Percentiles rank a stretch among this genome's conserved stretches.
Conservation (phyloP, 2,329 filamentous ascomycete genomes). For the Fusarium dimerum region DNA sequence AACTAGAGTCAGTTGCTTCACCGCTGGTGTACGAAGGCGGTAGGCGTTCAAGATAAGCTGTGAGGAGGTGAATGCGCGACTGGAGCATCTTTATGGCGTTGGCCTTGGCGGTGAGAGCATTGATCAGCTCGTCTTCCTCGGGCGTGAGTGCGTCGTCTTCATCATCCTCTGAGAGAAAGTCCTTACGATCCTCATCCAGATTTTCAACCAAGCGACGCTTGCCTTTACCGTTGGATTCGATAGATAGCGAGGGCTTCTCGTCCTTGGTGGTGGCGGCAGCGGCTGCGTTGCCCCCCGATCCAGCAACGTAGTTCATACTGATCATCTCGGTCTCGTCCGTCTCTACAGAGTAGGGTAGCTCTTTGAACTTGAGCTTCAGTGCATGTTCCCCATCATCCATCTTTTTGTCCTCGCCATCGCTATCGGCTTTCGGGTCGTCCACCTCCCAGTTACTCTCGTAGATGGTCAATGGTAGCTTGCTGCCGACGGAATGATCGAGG, state of each 20-base stretch:
- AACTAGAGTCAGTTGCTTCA: conserved; percentile 40
- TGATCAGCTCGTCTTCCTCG: conserved; percentile 63
- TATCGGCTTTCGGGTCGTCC: conserved; percentile 53
- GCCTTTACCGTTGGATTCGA: conserved; percentile 54
- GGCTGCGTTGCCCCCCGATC: conserved; percentile 74
- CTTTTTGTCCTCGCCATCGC: conserved; percentile 65
- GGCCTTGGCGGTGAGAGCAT: conserved; percentile 76
- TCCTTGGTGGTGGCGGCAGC: conserved; percentile 60
- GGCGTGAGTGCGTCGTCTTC: conserved; percentile 49
- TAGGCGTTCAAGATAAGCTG: conserved; percentile 74
- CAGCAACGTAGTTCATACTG: conserved; percentile 88
- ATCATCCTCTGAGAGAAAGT: conserved; percentile 39
- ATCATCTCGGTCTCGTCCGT: conserved; percentile 98
- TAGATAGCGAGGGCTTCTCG: conserved; percentile 42
- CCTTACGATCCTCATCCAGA: conserved; percentile 25
- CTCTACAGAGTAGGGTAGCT: conserved; percentile 84
- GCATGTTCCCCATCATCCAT: conserved; percentile 66
- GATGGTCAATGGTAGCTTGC: conserved; percentile 84
- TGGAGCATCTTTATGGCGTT: conserved; percentile 96
- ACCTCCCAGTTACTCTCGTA: conserved; percentile 84
- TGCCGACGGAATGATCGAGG: conserved; percentile 59
- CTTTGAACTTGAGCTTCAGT: conserved; percentile 72
- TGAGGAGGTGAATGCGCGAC: conserved; percentile 70
- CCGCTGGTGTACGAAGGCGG: conserved; percentile 65
- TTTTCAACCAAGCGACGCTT: conserved; percentile 46